A percentile compares a stretch with the other conserved stretches of the same genome.
Conservation (phyloP, 2,329 filamentous ascomycete genomes). For the Metarhizium sp. region DNA sequence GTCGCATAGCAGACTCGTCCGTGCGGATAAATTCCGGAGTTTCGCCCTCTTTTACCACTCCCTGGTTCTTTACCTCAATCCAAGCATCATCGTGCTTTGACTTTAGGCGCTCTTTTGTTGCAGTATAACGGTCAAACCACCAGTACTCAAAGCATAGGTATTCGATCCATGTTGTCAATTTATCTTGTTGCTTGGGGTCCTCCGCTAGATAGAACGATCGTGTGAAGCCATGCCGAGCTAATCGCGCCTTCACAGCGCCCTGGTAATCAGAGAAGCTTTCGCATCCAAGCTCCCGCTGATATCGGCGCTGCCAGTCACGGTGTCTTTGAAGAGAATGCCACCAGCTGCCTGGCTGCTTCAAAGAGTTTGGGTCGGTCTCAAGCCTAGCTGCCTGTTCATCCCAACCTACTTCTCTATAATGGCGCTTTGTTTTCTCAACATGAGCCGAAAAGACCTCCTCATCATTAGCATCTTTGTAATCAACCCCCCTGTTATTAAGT, state of each 20-base stretch:
- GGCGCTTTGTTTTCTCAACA: constrained; percentile 6
- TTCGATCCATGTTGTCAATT: constrained; percentile 29
- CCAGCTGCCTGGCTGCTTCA: not conserved
- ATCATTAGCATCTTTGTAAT: constrained; percentile 5
- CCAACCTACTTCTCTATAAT: not conserved
- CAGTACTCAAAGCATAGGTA: constrained; percentile 21
- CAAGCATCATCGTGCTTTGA: constrained; percentile 18
- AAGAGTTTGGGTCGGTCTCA: constrained; percentile 6
- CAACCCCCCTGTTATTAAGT: constrained; percentile 14
- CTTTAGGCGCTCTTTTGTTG: constrained; percentile 12
- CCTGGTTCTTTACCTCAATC: constrained; percentile 19
- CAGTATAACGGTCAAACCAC: constrained; percentile 13
- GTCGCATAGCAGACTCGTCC: not conserved
- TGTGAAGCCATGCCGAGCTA: constrained; percentile 18
- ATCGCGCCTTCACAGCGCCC: constrained; percentile 14
- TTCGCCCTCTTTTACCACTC: constrained; percentile 13
- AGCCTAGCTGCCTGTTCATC: constrained; percentile 1
- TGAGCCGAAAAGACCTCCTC: constrained; percentile 9
- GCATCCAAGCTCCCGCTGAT: constrained; percentile 9
- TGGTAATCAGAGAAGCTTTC: constrained; percentile 15
- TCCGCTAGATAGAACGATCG: constrained; percentile 19
- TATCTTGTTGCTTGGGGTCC: constrained; percentile 20
- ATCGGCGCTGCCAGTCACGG: constrained; percentile 4
- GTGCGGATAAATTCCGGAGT: constrained; percentile 8
- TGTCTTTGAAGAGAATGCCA: constrained; percentile 6